Percentiles rank a stretch among this genome's conserved stretches.
These are phyloP conservation scores for Entomortierella lignicola DNA, from an alignment of 192 early-diverging fungal genomes.

Conservation along the genomic window DNA sequence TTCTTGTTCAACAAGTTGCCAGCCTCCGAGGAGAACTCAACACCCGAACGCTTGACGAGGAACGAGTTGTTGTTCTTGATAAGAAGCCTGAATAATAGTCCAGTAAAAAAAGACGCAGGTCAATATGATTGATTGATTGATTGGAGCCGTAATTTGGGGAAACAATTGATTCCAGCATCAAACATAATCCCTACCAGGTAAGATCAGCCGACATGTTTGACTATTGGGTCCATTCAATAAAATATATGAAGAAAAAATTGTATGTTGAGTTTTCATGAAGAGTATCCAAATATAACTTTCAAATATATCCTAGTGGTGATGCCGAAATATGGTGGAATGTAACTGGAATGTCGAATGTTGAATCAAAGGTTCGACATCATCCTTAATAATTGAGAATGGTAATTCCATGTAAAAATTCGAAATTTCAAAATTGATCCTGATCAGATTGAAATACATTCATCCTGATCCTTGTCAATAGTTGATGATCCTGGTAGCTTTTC, in stretches of 20 bases:
- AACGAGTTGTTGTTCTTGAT: slow-evolving; percentile 83
- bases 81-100: slow-evolving; percentile 57
- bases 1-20: slow-evolving; percentile 84
- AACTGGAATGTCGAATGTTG: slow-evolving; percentile 12
- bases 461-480: not conserved
- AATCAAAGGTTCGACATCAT: slow-evolving; percentile 45
- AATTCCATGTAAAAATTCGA: not conserved
- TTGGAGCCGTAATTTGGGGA: not conserved
- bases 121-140: not conserved
- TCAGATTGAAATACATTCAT: not conserved
- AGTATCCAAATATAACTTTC: not conserved
- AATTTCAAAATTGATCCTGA: not conserved
- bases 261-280: not conserved
- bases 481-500: not conserved
- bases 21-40: slow-evolving; percentile 77
- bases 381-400: not conserved
- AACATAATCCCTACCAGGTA: slow-evolving; percentile 46
- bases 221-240: slow-evolving; percentile 7
- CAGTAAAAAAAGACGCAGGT: not conserved
- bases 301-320: not conserved
- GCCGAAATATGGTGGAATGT: too few species aligned
- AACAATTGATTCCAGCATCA: not conserved
- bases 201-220: slow-evolving; percentile 59
- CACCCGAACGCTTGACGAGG: slow-evolving; percentile 85
- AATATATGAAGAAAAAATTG: not conserved